Evolutionary conservation across 1,284 basidiomycete species (phyloP), one percentile per base, ranked within the genome.

Genomic region (Earliella scabrosa): DNA sequence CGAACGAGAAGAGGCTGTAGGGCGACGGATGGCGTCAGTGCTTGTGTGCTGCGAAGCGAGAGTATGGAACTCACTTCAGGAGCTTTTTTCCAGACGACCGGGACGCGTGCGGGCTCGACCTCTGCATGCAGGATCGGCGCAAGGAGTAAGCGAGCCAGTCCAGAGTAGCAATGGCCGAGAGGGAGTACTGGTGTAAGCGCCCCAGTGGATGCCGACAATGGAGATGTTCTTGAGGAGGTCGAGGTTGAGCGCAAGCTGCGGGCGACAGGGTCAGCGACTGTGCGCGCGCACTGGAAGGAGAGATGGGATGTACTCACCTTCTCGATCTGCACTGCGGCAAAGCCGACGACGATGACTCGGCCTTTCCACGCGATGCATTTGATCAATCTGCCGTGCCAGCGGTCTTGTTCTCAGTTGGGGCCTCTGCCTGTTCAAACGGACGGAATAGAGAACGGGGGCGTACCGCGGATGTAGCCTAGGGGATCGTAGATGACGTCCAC

Each of bases 331-430:
- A 95, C 93, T 10, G 85, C 89, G 7, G 92, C 94, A 73, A 97
- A 96, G n/a, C 97, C 97, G 50, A 99, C 89, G 24, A 98, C 92
- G 20, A 98, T 69, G 3, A 93, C 87, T 13, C 97, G 83, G 2
- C 95, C 94, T 72, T 97, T 97, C 89, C 95, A 98, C 1, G 91
- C 92, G 55, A 97, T 93, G 70, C 93, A 96, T 72, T 97, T 97
- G 57, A 97, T 70, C 27, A 86, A 66, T 92, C 90, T 88, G 21
- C 32, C 36, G n/a, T n/a, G n/a, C n/a, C n/a, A n/a, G n/a, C n/a
- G n/a, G n/a, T n/a, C n/a, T n/a, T n/a, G n/a, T n/a, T n/a, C n/a
- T n/a, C n/a, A n/a, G n/a, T n/a, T n/a, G n/a, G n/a, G n/a, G n/a
- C n/a, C n/a, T n/a, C n/a, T n/a, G n/a, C n/a, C n/a, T n/a, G n/a